Evolutionary conservation across 179 eudicot species (phyloP), one percentile per base, ranked within the genome.

Genomic region (Carnegiea gigantea): DNA sequence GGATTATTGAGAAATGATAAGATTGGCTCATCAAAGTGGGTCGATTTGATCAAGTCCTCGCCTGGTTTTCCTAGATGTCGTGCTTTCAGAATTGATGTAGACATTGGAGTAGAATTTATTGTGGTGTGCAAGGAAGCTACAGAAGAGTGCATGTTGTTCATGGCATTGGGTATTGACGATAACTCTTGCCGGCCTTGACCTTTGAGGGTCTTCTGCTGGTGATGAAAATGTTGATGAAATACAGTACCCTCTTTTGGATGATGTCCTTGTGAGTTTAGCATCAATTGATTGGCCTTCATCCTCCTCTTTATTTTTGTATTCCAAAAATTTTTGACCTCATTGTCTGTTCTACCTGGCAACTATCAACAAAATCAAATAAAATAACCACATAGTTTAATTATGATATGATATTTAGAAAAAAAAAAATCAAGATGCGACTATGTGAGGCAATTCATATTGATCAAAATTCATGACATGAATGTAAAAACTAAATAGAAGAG

Each of bases 271-370:
- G 38, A 43, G 28, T 44, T 30, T 23, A 85, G 4, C 44, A 90
- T 80, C 88, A 88, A 51, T 12, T n/a, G 77, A 86, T 86, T 87
- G 0, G 88, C 88, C 6, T 88, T 88, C 70, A 86, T 89, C 53
- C 90, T 88, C 30, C 93, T 83, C 82, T 92, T 92, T 26, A 90
- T 79, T 72, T 93, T 83, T 17, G 97, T 91, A 77, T 92, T 91
- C 97, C 97, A 92, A 79, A 91, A 92, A 72, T 92, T 92, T 77
- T 92, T 92, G 13, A 92, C 90, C 78, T 92, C 97, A 38, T 92
- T 92, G 76, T 92, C 97, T 44, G 97, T 92, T 85, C 97, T 83
- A 43, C 97, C 97, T 0, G 94, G 94, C 21, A 92, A 88, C 97
- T 92, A 70, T 8, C 75, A 23, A n/a, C 30, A 8, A 81, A 73